Base-by-base conservation (phyloP, 352 stramenopile species). In the Paralagenidium karlingii region DNA sequence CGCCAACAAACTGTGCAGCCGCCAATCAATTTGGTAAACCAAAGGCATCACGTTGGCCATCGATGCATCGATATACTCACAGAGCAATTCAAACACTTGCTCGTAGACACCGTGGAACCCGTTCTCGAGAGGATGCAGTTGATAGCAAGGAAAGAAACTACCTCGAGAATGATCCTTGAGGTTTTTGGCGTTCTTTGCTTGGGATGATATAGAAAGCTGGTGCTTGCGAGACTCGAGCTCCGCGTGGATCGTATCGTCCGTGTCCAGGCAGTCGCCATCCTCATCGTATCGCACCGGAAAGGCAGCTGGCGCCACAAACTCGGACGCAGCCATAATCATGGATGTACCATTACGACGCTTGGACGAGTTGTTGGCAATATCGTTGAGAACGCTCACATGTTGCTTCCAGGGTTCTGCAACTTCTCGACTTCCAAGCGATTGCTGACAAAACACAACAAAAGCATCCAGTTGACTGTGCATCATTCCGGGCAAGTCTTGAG, bases 1-100 rank as follows among this genome's bases (percentile, higher is more conserved):
- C n/a, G n/a, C n/a, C n/a, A n/a, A n/a, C n/a, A n/a, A n/a, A n/a
- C n/a, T n/a, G n/a, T n/a, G n/a, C n/a, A n/a, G n/a, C n/a, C n/a
- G n/a, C n/a, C n/a, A 36, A 36, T 36, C 30, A 3, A 36, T 3
- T 3, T 20, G 3, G 19, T 7, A 22, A 8, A 36, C 7, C 19
- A 22, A 20, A 16, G 30, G 30, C 22, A 22, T 36, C 30, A 36
- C 30, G 7, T 22, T 16, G 8, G 43, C 53, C 15, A 83, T 74
- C 3, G 74, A 58, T 8, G 47, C 38, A 38, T 83, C 58, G 13
- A 85, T 61, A 55, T 88, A 80, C 36, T 69, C 57, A 31, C 56
- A 70, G 24, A 88, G 33, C 22, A 83, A 28, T 40, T 71, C 58
- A n/a, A 88, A 41, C 27, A 78, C 51, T 34, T 63, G 52, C 50